phyloP scores from a whole-genome alignment of 2,329 filamentous ascomycete species.

The Trematosphaeria pertusa region DNA sequence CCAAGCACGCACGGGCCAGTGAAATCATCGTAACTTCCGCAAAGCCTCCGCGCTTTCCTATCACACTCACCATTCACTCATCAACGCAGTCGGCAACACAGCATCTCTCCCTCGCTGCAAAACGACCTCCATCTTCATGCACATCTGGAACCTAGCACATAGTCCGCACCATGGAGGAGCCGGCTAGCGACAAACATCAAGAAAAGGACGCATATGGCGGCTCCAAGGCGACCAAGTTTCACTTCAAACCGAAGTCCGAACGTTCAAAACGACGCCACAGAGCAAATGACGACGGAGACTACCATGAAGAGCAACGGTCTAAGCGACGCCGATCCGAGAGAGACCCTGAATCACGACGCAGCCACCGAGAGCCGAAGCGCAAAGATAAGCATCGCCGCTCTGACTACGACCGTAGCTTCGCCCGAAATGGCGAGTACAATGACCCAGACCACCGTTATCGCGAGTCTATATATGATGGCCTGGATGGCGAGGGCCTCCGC shows the following conservation, averaged over 20 bases:
- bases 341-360: slow-evolving; percentile 18
- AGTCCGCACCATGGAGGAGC: slow-evolving; percentile 36
- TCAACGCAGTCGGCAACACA: slow-evolving; percentile 1
- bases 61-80: slow-evolving; percentile 6
- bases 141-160: slow-evolving; percentile 14
- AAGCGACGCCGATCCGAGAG: slow-evolving; percentile 23
- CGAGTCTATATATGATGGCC: slow-evolving; percentile 40
- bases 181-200: slow-evolving; percentile 25
- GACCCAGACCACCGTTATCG: slow-evolving; percentile 38
- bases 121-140: slow-evolving; percentile 21
- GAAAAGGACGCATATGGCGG: slow-evolving; percentile 29
- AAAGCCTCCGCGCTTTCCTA: slow-evolving; percentile 23
- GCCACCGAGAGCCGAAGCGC: slow-evolving; percentile 21
- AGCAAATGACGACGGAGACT: slow-evolving; percentile 13
- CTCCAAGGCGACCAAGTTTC: slow-evolving; percentile 45
- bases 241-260: slow-evolving; percentile 45
- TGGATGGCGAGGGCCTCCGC: slow-evolving; percentile 41
- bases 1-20: slow-evolving; percentile 37
- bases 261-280: slow-evolving; percentile 27
- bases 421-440: slow-evolving; percentile 39
- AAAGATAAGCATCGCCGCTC: slow-evolving; percentile 21
- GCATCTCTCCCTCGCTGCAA: not conserved
- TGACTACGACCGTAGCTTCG: slow-evolving; percentile 29
- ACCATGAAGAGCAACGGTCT: slow-evolving; percentile 7
- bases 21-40: slow-evolving; percentile 33